Conservation (phyloP, 140 eudicot species). For the Ambrosia hybrid region DNA sequence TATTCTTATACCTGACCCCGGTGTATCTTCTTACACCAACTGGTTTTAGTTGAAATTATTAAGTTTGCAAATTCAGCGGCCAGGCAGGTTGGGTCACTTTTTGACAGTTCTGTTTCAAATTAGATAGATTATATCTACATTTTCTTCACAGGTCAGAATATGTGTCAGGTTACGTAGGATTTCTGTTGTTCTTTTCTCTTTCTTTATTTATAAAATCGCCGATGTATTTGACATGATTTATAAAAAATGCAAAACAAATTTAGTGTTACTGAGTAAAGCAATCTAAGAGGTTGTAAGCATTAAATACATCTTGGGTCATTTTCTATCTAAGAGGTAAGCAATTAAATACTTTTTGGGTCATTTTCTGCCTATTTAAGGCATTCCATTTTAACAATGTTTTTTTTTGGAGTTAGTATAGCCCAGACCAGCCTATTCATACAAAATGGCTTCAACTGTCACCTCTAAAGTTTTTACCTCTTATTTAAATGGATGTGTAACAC, state of each 20-base stretch:
- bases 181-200: background rate
- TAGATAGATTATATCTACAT: background rate
- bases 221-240: too few species aligned
- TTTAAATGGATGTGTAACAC: constrained; percentile 6
- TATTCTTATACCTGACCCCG: too few species aligned
- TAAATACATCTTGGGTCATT: background rate
- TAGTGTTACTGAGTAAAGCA: background rate
- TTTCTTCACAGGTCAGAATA: background rate
- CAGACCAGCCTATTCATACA: too few species aligned
- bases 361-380: background rate
- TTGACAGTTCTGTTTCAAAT: background rate
- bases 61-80: background rate
- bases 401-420: background rate
- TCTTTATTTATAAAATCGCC: background rate
- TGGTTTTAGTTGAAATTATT: background rate
- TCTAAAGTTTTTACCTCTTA: background rate
- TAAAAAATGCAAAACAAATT: background rate
- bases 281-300: background rate
- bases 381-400: background rate
- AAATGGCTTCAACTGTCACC: too few species aligned
- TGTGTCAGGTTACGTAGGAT: background rate
- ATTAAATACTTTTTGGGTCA: background rate
- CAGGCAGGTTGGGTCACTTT: background rate
- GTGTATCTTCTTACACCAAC: too few species aligned
- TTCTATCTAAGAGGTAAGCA: background rate